Conservation (phyloP, 768 basidiomycete genomes). For the Tephrocybe rancida region DNA sequence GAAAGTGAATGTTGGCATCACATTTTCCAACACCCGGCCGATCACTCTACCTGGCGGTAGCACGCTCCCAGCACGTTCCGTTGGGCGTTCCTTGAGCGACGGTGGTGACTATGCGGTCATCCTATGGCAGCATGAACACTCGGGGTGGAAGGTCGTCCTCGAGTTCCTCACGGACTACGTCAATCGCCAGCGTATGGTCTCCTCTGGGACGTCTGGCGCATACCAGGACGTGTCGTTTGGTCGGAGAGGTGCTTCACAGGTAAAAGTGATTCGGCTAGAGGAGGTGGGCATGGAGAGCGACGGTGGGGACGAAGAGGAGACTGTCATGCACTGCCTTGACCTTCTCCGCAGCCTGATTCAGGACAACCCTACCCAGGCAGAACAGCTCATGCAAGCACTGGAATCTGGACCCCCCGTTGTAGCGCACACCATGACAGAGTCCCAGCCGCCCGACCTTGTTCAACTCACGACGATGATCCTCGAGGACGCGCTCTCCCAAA, state of each 20-base stretch:
- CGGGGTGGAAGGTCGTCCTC: conserved; percentile 85
- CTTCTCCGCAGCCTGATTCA: conserved; percentile 78
- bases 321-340: conserved; percentile 76
- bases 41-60: conserved; percentile 79
- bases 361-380: conserved; percentile 65
- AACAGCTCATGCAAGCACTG: conserved; percentile 66
- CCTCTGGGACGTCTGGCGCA: conserved; percentile 31
- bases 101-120: conserved; percentile 71
- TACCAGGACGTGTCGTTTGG: conserved; percentile 61
- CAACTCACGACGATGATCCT: conserved; percentile 81
- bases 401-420: conserved; percentile 60
- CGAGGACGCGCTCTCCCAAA: conserved; percentile 72
- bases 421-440: conserved; percentile 51
- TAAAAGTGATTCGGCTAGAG: conserved; percentile 53
- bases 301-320: conserved; percentile 58
- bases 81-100: conserved; percentile 75
- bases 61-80: conserved; percentile 63
- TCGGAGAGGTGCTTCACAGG: conserved; percentile 38
- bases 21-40: conserved; percentile 66
- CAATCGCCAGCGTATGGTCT: conserved; percentile 52
- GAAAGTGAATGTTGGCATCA: conserved; percentile 45
- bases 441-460: conserved; percentile 69
- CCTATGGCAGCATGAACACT: conserved; percentile 80
- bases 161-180: conserved; percentile 81
- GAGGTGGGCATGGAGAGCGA: conserved; percentile 77